Conservation (phyloP, 2,329 filamentous ascomycete species). For the Cladorrhinum sp. region DNA sequence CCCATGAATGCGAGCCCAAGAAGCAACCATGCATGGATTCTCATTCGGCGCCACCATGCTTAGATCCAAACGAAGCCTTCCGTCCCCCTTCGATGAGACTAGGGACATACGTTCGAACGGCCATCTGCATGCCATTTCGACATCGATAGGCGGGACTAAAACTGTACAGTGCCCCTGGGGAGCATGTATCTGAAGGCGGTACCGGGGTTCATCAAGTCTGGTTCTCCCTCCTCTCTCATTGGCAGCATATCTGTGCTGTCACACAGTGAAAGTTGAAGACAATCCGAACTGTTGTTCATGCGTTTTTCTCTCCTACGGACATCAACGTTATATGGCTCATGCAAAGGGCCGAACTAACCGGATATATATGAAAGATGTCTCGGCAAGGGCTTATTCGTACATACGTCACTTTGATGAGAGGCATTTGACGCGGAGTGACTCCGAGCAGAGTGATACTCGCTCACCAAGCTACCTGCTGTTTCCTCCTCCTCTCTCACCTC, state of each 20-base stretch:
- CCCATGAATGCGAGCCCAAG: slow-evolving; percentile 7
- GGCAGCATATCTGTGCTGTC: background rate
- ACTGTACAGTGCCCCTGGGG: background rate
- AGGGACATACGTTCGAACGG: slow-evolving; percentile 9
- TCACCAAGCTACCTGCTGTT: background rate
- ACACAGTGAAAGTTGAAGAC: slow-evolving; percentile 6
- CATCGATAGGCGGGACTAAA: background rate
- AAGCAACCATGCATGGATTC: background rate
- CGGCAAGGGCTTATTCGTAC: slow-evolving; percentile 1
- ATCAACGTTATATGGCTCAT: slow-evolving; percentile 3
- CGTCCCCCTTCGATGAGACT: slow-evolving; percentile 13
- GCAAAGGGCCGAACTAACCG: slow-evolving; percentile 12
- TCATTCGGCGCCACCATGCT: slow-evolving; percentile 15
- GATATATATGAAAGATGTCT: slow-evolving; percentile 7
- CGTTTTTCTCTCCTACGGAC: background rate
- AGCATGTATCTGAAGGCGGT: slow-evolving; percentile 3
- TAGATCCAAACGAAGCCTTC: slow-evolving; percentile 14
- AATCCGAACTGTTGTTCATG: slow-evolving; percentile 2
- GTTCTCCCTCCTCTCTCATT: background rate
- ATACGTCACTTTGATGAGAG: background rate
- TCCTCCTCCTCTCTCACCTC: background rate
- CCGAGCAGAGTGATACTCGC: background rate
- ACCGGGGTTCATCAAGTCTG: slow-evolving; percentile 10
- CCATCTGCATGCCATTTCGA: slow-evolving; percentile 6
- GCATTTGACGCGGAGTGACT: background rate